phyloP scores from a whole-genome alignment of 148 eudicot genomes.

The Fallopia convolvulus region DNA sequence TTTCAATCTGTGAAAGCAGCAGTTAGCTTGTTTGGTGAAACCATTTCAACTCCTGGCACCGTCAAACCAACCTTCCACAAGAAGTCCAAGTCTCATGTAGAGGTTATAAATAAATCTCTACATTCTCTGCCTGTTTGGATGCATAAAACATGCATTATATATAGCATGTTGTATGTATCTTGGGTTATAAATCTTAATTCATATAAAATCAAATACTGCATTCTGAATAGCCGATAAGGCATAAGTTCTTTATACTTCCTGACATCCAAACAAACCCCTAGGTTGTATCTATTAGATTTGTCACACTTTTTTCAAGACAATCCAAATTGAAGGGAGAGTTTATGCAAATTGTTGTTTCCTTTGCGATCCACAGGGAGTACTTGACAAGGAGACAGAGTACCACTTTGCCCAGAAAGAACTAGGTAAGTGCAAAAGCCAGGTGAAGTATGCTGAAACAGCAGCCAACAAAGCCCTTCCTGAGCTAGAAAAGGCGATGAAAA shows the following conservation, averaged over 20 bases:
- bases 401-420: constrained; percentile 57
- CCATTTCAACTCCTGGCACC: constrained; percentile 29
- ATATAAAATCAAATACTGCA: too few relatives aligned
- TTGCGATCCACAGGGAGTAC: constrained; percentile 33
- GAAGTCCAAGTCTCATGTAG: constrained; percentile 42
- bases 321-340: background rate
- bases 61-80: constrained; percentile 24
- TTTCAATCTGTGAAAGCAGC: constrained; percentile 94
- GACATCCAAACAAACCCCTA: too few relatives aligned
- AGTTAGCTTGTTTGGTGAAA: constrained; percentile 68
- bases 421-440: constrained; percentile 47
- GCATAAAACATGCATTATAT: too few relatives aligned
- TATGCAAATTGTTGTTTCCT: background rate
- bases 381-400: constrained; percentile 78
- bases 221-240: background rate
- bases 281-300: background rate
- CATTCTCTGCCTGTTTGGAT: too few relatives aligned
- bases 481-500: constrained; percentile 54
- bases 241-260: too few relatives aligned
- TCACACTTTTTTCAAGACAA: background rate
- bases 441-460: constrained; percentile 42
- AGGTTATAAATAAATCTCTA: constrained; percentile 28
- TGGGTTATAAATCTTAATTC: too few relatives aligned
- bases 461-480: constrained; percentile 54
- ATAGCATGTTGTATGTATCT: too few relatives aligned